A percentile compares a stretch with the other conserved stretches of the same genome.
Conservation (phyloP, 352 stramenopile species). For the Globisporangium ultimum region DNA sequence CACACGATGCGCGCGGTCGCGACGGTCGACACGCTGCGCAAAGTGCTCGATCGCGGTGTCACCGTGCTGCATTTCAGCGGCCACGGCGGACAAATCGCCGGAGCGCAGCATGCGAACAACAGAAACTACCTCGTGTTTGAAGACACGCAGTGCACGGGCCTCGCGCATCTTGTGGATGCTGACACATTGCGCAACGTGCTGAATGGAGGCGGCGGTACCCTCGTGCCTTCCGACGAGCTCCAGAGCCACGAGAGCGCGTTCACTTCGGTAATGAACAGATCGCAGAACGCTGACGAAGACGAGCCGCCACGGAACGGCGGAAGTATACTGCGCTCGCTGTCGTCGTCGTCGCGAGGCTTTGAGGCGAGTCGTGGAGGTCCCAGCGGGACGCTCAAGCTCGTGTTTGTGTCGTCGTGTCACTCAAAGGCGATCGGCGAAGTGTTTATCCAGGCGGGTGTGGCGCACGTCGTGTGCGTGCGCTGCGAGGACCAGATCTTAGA, state of each 20-base stretch:
- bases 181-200: conserved; percentile 59
- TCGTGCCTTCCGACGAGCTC: conserved; percentile 14
- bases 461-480: conserved; percentile 77
- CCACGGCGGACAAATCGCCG: conserved; percentile 62
- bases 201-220: conserved; percentile 22
- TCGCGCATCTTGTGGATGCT: conserved; percentile 69
- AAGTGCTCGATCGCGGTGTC: conserved; percentile 72
- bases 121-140: conserved; percentile 74
- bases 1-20: conserved; percentile 73
- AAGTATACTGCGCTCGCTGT: conserved; percentile 12
- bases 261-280: not conserved
- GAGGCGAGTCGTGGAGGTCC: conserved; percentile 17
- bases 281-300: conserved; percentile 2
- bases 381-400: conserved; percentile 59
- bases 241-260: not conserved
- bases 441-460: conserved; percentile 72
- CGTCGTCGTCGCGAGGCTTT: conserved; percentile 24
- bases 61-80: conserved; percentile 80
- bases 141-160: conserved; percentile 59
- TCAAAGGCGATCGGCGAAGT: conserved; percentile 75
- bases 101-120: conserved; percentile 13
- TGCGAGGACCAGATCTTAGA: conserved; percentile 66
- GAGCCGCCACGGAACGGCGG: conserved; percentile 1
- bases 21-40: conserved; percentile 68
- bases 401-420: conserved; percentile 82